Evolutionary conservation across 805 yeast species (phyloP).

Genomic region (Tetrapisispora taiwanensis): DNA sequence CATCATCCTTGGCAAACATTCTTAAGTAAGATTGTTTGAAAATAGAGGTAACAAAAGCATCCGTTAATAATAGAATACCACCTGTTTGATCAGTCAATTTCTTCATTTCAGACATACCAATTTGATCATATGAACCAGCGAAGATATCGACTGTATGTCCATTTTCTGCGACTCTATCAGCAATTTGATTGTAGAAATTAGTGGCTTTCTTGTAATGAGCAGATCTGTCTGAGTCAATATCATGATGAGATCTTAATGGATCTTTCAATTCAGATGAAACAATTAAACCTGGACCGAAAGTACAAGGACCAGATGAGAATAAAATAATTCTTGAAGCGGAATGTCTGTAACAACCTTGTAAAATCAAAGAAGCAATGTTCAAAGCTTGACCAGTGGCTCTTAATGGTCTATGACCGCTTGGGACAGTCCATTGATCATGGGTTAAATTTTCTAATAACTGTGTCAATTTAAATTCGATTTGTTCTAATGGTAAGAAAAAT

Average conservation of each 20-base stretch:
- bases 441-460: slow-evolving; percentile 67
- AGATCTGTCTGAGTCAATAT: slow-evolving; percentile 84
- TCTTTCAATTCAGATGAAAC: slow-evolving; percentile 88
- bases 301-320: slow-evolving; percentile 92
- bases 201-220: slow-evolving; percentile 79
- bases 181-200: slow-evolving; percentile 67
- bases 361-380: slow-evolving; percentile 68
- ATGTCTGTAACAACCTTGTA: slow-evolving; percentile 75
- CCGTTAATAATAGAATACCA: slow-evolving; percentile 79
- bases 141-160: slow-evolving; percentile 82
- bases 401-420: slow-evolving; percentile 71
- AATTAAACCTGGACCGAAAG: slow-evolving; percentile 88
- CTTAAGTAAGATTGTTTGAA: slow-evolving; percentile 87
- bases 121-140: slow-evolving; percentile 94
- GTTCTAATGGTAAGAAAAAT: slow-evolving; percentile 63
- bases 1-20: slow-evolving; percentile 77
- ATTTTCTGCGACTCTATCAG: slow-evolving; percentile 57
- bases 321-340: slow-evolving; percentile 83
- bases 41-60: slow-evolving; percentile 89
- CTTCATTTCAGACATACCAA: slow-evolving; percentile 92
- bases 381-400: slow-evolving; percentile 92
- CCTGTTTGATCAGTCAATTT: slow-evolving; percentile 77
- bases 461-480: slow-evolving; percentile 76
- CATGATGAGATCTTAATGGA: slow-evolving; percentile 95
- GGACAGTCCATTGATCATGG: slow-evolving; percentile 82